Evolutionary conservation across 73 alveolate species (phyloP).

Genomic region (Paramecium bursaria): DNA sequence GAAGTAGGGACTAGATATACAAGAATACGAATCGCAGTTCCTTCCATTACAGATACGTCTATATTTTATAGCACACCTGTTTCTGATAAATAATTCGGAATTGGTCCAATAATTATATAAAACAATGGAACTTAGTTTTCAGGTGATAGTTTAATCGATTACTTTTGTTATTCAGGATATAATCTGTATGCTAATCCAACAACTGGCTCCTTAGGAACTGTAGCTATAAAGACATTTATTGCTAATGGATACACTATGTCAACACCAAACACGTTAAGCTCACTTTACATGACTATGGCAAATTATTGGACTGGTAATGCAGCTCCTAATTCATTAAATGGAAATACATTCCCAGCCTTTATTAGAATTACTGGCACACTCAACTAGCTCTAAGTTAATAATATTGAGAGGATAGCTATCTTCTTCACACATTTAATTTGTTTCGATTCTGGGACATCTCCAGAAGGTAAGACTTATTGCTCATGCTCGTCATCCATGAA

Average conservation of each 20-base stretch:
- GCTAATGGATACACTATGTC: slow-evolving; percentile 19
- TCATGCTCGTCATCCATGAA: slow-evolving; percentile 49
- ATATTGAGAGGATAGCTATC: slow-evolving; percentile 8
- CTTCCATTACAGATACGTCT: neutral
- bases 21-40: neutral
- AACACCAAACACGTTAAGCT: neutral
- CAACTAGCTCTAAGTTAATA: neutral
- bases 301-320: slow-evolving; percentile 51
- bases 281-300: slow-evolving; percentile 9
- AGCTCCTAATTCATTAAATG: slow-evolving; percentile 17
- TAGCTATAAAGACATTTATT: neutral
- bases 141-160: slow-evolving; percentile 16
- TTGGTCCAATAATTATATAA: slow-evolving; percentile 19
- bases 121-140: slow-evolving; percentile 32
- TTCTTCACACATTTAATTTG: slow-evolving; percentile 21
- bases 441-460: neutral
- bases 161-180: slow-evolving; percentile 16
- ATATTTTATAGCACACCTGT: slow-evolving; percentile 5
- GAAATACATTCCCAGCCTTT: slow-evolving; percentile 19
- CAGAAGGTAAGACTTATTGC: slow-evolving; percentile 13
- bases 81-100: neutral
- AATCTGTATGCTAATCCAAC: too few species aligned
- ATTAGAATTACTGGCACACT: slow-evolving; percentile 45
- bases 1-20: neutral
- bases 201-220: neutral